phyloP scores from a whole-genome alignment of 257 asterid genomes.

The Vinca minor region DNA sequence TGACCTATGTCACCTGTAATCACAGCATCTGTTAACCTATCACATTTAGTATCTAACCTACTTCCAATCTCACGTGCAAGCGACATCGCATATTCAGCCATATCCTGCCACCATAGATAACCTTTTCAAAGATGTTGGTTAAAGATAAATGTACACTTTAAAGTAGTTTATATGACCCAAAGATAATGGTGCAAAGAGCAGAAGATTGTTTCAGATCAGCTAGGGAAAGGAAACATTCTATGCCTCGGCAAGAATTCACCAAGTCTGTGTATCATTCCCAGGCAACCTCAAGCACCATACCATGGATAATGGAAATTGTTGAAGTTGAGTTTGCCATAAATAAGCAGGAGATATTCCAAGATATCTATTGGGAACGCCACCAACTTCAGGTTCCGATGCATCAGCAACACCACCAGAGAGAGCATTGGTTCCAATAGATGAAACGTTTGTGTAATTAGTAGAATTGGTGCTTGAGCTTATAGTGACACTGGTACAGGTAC shows the following conservation, averaged over 20 bases:
- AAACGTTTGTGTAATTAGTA: constrained; percentile 49
- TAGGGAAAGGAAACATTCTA: constrained; percentile 4
- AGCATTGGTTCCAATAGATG: constrained; percentile 37
- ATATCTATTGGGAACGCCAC: constrained; percentile 91
- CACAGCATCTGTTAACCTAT: constrained; percentile 64
- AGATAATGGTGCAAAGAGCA: not conserved
- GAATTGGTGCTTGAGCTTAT: constrained; percentile 72
- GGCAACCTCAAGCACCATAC: constrained; percentile 31
- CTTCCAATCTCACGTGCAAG: constrained; percentile 81
- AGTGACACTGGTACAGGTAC: constrained; percentile 67
- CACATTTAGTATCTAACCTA: constrained; percentile 79
- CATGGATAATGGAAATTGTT: constrained; percentile 53
- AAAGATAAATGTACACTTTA: not conserved
- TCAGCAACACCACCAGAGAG: constrained; percentile 47
- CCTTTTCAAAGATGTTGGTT: not conserved
- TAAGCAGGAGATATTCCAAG: constrained; percentile 89
- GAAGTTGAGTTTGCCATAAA: constrained; percentile 85
- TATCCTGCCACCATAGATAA: constrained; percentile 44
- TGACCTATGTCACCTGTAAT: constrained; percentile 68
- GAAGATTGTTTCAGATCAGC: constrained; percentile 9
- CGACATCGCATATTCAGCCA: constrained; percentile 66
- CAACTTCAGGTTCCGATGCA: constrained; percentile 81
- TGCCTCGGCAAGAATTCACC: constrained; percentile 6
- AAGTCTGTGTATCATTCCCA: not conserved
- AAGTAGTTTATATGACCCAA: not conserved